Base-by-base conservation (phyloP, 83 land plant species). In the Thuja plicata region DNA sequence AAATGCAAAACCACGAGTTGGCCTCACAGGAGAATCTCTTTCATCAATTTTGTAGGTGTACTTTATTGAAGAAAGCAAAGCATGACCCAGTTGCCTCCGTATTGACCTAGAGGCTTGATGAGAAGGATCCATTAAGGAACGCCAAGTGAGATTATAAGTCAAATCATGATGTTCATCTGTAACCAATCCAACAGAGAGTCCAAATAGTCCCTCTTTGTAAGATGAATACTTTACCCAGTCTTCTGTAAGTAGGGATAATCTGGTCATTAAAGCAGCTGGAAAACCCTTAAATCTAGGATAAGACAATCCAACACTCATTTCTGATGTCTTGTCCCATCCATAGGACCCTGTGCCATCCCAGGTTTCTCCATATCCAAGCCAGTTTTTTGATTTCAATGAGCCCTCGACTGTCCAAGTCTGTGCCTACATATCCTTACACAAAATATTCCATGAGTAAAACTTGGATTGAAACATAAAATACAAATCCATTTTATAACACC, bases 171-270 rank as follows among this genome's bases (percentile, higher is more conserved):
- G 45, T 87, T 84, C 90, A 38, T 93, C 89, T 32, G 94, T 91
- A 27, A 94, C 74, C 87, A 98, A 84, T 66, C 99, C 99, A 89
- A 95, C 91, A 76, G 99, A 94, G n/a, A 97, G 73, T 5, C 99
- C 99, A 24, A 94, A 79, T 37, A 94, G 87, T 11, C 92, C 89
- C 89, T 98, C 99, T 88, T 95, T 94, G 90, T 97, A 98, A 82
- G 99, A 98, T 50, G 99, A 98, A 82, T 94, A 94, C 46, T 94
- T 94, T 62, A 91, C 89, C 98, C 99, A 98, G 87, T 98, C 99
- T 84, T 97, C 97, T 34, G 97, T 91, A 74, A 94, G 95, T 34
- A 98, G 86, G 46, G 92, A 95, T 41, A 93, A 86, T 78, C 99
- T 92, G 81, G 97, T 91, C 38, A 89, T 57, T 76, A 98, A n/a